Evolutionary conservation across 1,284 basidiomycete species (phyloP).

Genomic region (Mycosarcoma maydis): DNA sequence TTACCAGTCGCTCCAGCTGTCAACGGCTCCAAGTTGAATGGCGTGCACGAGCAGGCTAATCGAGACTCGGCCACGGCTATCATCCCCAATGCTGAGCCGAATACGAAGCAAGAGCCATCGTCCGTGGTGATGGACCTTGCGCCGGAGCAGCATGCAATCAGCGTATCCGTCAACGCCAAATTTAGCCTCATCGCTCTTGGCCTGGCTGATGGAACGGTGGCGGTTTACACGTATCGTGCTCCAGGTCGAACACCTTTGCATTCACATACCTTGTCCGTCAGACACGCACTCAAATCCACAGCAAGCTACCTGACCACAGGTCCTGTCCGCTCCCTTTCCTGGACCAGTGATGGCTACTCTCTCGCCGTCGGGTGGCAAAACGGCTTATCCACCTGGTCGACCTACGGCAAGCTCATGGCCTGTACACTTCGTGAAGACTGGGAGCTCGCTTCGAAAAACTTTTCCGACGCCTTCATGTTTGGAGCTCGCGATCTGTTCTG

Average conservation of each 20-base stretch:
- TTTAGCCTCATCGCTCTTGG: constrained; percentile 88
- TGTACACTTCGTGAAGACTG: constrained; percentile 75
- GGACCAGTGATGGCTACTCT: constrained; percentile 90
- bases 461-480: constrained; percentile 84
- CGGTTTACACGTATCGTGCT: constrained; percentile 58
- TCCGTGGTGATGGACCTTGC: constrained; percentile 5
- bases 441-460: constrained; percentile 70
- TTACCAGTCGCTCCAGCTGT: not conserved
- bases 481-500: constrained; percentile 71
- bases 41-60: not conserved
- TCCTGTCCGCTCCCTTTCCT: constrained; percentile 74
- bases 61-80: not conserved
- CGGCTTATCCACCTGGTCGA: constrained; percentile 91
- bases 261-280: constrained; percentile 64
- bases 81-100: not conserved
- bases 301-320: constrained; percentile 71
- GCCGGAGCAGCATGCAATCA: constrained; percentile 73
- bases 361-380: constrained; percentile 92
- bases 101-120: not conserved
- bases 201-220: constrained; percentile 72
- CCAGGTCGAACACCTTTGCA: constrained; percentile 39
- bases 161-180: constrained; percentile 78
- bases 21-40: not conserved
- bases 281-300: constrained; percentile 64
- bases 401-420: constrained; percentile 85